Base-by-base conservation (phyloP, 106 monocot species). In the Posidonia australis region DNA sequence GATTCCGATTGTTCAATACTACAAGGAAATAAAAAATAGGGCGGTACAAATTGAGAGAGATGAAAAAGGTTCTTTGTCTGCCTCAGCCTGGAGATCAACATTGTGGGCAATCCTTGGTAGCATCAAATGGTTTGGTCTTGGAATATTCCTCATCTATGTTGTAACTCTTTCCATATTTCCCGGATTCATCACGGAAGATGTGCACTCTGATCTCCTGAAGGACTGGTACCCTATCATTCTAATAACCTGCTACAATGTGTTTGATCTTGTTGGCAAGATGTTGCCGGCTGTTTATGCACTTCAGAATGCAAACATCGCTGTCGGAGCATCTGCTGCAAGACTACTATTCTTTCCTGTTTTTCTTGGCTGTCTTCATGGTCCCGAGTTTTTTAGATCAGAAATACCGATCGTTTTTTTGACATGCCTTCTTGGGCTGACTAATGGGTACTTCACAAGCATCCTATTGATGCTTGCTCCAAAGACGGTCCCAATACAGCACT, bases 201-300 rank as follows among this genome's bases (percentile, higher is more conserved):
- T 75, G 25, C 75, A 75, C 19, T 75, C 75, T 13, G 51, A 31
- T 9, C 10, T 41, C 18, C 61, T 75, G 13, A 62, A 62, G 31
- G 75, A 75, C 68, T 75, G 75, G 75, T 75, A 75, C 20, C 58
- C 75, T 12, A 68, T 75, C 36, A 75, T 68, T 44, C 68, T 75
- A 13, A 75, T 68, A 16, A 43, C 68, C 17, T 48, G 44, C 12
- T 75, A 61, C 75, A 75, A 75, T 44, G 67, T 75, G 12, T 75
- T 68, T 46, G 75, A 75, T 53, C 75, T 75, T 18, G 20, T 75
- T 5, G 68, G 75, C 4, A 75, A 68, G 75, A 18, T 1, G 17
- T 48, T 75, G 17, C 67, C 75, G 9, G 67, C 75, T 13, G 10
- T 68, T 26, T 75, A 75, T 29, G 13, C 67, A 24, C 24, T 67